Evolutionary conservation across 164 flowering plant species (phyloP), one percentile per base, ranked within the genome.

Genomic region (Umbellularia californica): DNA sequence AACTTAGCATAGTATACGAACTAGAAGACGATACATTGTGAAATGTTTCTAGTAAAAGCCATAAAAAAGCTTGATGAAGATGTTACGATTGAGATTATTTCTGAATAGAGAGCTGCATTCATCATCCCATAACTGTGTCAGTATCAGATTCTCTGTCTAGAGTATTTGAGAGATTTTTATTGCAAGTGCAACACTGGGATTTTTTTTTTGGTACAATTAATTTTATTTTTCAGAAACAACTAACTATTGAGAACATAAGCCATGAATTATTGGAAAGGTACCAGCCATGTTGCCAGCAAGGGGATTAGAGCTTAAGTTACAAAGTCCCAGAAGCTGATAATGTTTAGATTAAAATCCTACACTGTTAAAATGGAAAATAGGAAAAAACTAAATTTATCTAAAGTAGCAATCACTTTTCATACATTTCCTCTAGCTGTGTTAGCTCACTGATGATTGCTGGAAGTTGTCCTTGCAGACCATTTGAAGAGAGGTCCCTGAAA

Each of bases 401-500:
- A 7, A 30, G 63, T 35, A 23, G 10, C 47, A 51, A 66, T 52
- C 20, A 10, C 50, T 10, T 66, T 76, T 50, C 91, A 72, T 89
- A 92, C 94, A 92, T 75, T 78, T 79, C 69, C 71, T 74, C 74
- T 62, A 92, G 79, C 74, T 86, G 20, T 28, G 65, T 63, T 70
- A 92, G 81, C 69, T 81, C 66, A 74, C 84, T 76, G 79, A 89
- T 83, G 70, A 71, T 80, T 33, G 74, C 58, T 41, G 94, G 92
- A 73, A 89, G 47, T 23, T 79, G 55, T 68, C 97, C 92, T 70
- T 69, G 60, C 74, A 92, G 83, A 25, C 65, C 65, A 1, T 55
- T 73, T 6, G 77, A 80, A 58, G 97, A 84, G 65, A 92, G 80
- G 83, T 88, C 81, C 81, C 97, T 92, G 89, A 25, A 77, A 69